These are phyloP conservation scores for Ophiocordyceps unilateralis DNA, from an alignment of 2,329 filamentous ascomycete species.

Conservation along the genomic window DNA sequence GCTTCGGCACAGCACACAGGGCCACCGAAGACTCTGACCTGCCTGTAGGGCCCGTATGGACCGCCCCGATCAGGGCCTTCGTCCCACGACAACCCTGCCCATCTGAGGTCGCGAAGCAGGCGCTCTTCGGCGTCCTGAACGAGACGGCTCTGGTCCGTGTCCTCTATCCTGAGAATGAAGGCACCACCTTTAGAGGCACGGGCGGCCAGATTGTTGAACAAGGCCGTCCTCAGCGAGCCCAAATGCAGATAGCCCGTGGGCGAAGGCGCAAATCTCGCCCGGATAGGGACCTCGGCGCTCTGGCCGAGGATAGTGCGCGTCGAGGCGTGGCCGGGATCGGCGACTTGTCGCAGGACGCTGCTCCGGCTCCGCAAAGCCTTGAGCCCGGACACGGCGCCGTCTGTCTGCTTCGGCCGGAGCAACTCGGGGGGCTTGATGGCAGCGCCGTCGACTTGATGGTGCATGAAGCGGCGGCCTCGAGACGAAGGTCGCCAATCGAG, in stretches of 20 bases:
- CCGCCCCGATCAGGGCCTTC: conserved; percentile 80
- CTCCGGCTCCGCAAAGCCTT: conserved; percentile 5
- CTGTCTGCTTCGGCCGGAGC: background rate
- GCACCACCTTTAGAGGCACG: conserved; percentile 65
- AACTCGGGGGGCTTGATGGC: background rate
- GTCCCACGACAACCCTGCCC: conserved; percentile 85
- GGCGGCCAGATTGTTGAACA: conserved; percentile 93
- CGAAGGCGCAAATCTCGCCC: conserved; percentile 77
- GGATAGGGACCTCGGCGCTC: conserved; percentile 34
- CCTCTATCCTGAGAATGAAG: conserved; percentile 82
- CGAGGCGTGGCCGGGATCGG: conserved; percentile 1
- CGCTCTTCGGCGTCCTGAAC: conserved; percentile 63
- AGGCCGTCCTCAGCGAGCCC: conserved; percentile 74
- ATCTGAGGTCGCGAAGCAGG: conserved; percentile 64
- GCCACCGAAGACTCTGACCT: conserved; percentile 39
- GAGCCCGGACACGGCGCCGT: conserved; percentile 3
- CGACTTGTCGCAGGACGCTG: conserved; percentile 8
- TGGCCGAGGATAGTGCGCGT: conserved; percentile 17
- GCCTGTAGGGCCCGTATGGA: conserved; percentile 69
- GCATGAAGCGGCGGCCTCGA: too few species aligned
- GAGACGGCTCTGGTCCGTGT: conserved; percentile 86
- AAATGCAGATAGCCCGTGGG: conserved; percentile 89
- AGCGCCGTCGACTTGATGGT: too few species aligned
- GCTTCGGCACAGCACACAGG: too few species aligned
- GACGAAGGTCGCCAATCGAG: too few species aligned